Evolutionary conservation across 345 rosid species (phyloP).

Genomic region (Angophora floribunda): DNA sequence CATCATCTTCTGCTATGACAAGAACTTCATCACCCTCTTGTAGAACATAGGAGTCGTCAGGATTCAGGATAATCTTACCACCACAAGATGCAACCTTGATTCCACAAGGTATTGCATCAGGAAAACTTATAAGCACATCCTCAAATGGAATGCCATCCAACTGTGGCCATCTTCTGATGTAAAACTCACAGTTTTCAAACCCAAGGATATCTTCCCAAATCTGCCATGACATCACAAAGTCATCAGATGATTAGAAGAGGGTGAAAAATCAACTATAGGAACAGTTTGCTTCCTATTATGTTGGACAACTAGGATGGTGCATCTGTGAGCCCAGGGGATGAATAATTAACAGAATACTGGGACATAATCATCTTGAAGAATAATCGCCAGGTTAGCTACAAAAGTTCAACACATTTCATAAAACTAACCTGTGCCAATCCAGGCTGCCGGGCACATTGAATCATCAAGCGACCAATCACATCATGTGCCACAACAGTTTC

Average conservation of each 20-base stretch:
- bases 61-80: slow-evolving; percentile 65
- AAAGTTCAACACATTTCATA: background rate
- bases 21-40: slow-evolving; percentile 75
- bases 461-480: slow-evolving; percentile 79
- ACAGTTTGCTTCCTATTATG: background rate
- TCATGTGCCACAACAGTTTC: slow-evolving; percentile 79
- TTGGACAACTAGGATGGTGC: background rate
- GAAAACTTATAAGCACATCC: slow-evolving; percentile 66
- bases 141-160: slow-evolving; percentile 61
- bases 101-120: slow-evolving; percentile 77
- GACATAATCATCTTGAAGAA: background rate
- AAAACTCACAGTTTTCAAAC: slow-evolving; percentile 73
- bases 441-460: slow-evolving; percentile 78
- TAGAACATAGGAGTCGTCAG: slow-evolving; percentile 50
- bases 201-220: slow-evolving; percentile 81
- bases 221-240: slow-evolving; percentile 14
- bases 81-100: slow-evolving; percentile 58
- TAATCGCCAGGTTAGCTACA: background rate
- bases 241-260: background rate
- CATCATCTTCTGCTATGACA: slow-evolving; percentile 80
- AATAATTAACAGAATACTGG: background rate
- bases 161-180: slow-evolving; percentile 59
- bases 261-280: background rate
- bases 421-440: slow-evolving; percentile 67
- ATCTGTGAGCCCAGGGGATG: background rate